Percentiles rank a stretch among this genome's conserved stretches.
phyloP scores from a whole-genome alignment of 441 rosid genomes.

The Erodium trifolium region DNA sequence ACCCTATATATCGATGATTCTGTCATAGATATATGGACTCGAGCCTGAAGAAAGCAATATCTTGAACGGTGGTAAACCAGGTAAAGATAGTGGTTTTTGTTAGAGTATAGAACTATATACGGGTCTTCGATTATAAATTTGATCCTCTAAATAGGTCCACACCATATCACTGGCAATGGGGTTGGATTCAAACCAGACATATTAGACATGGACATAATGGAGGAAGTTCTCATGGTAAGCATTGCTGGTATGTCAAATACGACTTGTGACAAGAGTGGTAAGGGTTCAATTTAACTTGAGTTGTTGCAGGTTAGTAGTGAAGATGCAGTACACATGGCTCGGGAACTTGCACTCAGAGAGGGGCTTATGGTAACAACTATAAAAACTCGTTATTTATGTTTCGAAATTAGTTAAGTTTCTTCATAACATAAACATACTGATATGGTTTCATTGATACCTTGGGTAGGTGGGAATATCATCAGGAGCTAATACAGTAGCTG shows the following conservation, averaged over 20 bases:
- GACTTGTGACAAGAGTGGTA: constrained; percentile 2
- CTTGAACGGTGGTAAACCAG: constrained; percentile 92
- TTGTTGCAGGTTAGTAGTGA: constrained; percentile 66
- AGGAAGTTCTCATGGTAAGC: constrained; percentile 73
- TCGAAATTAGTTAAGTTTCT: no score
- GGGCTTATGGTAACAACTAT: constrained; percentile 67
- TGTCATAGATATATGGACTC: constrained; percentile 71
- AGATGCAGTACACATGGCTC: constrained; percentile 80
- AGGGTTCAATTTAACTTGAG: neutral
- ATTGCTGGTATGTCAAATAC: neutral
- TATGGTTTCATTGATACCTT: no score
- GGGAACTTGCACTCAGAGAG: constrained; percentile 79
- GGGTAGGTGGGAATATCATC: neutral
- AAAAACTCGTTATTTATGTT: no score
- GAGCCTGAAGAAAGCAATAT: constrained; percentile 90
- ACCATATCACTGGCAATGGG: constrained; percentile 82
- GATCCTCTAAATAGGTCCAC: constrained; percentile 54
- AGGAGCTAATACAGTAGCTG: neutral
- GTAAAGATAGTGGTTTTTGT: constrained; percentile 22
- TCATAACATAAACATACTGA: no score
- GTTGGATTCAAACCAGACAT: constrained; percentile 95
- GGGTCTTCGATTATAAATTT: no score
- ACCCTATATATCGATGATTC: neutral
- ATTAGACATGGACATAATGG: constrained; percentile 92
- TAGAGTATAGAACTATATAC: no score